Percentiles rank a stretch among this genome's conserved stretches.
phyloP scores from a whole-genome alignment of 2,329 filamentous ascomycete species.

The Xylaria sp. region DNA sequence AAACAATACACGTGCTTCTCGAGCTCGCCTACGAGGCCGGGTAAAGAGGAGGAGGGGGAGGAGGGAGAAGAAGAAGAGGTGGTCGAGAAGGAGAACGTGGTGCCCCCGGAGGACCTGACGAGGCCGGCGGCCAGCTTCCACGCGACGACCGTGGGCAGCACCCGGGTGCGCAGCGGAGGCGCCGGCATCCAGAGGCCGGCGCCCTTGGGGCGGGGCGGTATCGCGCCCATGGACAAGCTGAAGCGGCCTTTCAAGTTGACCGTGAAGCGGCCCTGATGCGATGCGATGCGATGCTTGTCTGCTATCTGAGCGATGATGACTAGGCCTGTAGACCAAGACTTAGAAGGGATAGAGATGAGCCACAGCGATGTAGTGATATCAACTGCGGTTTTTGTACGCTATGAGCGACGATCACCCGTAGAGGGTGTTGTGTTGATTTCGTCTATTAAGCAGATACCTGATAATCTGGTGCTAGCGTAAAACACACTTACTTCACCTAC shows the following conservation, averaged over 20 bases:
- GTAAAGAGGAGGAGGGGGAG: constrained; percentile 4
- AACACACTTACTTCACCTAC: not conserved
- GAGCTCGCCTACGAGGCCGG: constrained; percentile 51
- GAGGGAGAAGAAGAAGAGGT: constrained; percentile 34
- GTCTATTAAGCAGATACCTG: constrained; percentile 10
- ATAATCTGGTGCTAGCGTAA: constrained; percentile 6
- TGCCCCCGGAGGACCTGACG: constrained; percentile 38
- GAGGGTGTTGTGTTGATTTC: not conserved
- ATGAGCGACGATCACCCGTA: not conserved
- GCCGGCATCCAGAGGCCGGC: constrained; percentile 47
- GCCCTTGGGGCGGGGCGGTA: constrained; percentile 45
- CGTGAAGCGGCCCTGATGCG: constrained; percentile 45
- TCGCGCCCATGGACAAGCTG: constrained; percentile 53
- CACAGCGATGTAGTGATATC: not conserved
- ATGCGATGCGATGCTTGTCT: not conserved
- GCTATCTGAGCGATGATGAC: too few species aligned
- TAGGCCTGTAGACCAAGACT: not conserved
- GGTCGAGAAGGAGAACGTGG: constrained; percentile 33
- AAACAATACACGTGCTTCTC: constrained; percentile 61
- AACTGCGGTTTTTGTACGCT: not conserved
- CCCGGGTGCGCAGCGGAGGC: constrained; percentile 35
- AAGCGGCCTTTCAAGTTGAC: constrained; percentile 61
- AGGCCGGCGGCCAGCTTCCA: constrained; percentile 53
- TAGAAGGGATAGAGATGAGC: not conserved
- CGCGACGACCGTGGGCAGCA: constrained; percentile 51